A percentile compares a stretch with the other conserved stretches of the same genome.
Evolutionary conservation across 345 rosid genomes (phyloP).

Genomic region (Ricinus communis): DNA sequence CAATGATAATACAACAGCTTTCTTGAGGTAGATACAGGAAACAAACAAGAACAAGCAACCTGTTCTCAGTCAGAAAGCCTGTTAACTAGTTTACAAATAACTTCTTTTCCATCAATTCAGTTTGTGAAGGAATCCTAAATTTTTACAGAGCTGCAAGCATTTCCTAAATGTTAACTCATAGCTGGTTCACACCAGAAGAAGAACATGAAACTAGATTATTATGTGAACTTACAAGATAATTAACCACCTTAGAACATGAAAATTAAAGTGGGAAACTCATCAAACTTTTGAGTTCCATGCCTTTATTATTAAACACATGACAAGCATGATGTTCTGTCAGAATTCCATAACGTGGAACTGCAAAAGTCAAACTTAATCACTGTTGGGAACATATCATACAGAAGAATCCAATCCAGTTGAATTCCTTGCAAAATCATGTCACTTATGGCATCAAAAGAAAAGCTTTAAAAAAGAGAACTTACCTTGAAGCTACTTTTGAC

Average conservation of each 20-base stretch:
- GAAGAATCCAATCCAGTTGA: too few relatives aligned
- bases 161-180: background rate
- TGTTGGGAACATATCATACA: too few relatives aligned
- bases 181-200: background rate
- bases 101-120: too few relatives aligned
- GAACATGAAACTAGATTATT: too few relatives aligned
- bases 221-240: too few relatives aligned
- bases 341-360: background rate
- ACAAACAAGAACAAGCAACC: background rate
- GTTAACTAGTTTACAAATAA: background rate
- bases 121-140: background rate
- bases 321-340: background rate
- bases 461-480: too few relatives aligned
- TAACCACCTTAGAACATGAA: too few relatives aligned
- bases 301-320: background rate
- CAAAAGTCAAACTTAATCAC: too few relatives aligned
- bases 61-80: background rate
- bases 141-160: background rate
- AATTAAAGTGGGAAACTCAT: too few relatives aligned
- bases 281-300: background rate
- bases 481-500: constrained; percentile 4
- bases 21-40: background rate
- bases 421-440: too few relatives aligned
- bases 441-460: too few relatives aligned
- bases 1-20: background rate